Evolutionary conservation across 176 grass and related monocot genomes (phyloP).

Genomic region (Carex myosuroides): DNA sequence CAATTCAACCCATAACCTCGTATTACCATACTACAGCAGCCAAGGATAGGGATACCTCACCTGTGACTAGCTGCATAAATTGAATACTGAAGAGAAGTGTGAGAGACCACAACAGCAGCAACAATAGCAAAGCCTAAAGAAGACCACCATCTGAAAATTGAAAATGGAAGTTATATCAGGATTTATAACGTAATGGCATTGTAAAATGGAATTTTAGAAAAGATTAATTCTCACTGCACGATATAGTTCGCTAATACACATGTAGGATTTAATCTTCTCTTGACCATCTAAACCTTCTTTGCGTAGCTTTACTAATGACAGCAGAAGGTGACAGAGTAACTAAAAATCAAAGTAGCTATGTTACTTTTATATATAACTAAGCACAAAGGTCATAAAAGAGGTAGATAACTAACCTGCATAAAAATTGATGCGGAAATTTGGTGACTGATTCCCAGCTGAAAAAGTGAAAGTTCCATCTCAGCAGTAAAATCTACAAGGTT

Average conservation of each 20-base stretch:
- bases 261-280: conserved; percentile 99
- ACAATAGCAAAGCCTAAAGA: conserved; percentile 81
- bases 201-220: conserved; percentile 23
- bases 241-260: conserved; percentile 81
- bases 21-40: neutral
- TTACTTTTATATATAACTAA: neutral
- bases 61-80: conserved; percentile 86
- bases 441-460: no score
- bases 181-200: neutral
- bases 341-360: conserved; percentile 24
- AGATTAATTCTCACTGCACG: conserved; percentile 51
- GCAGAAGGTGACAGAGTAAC: conserved; percentile 77
- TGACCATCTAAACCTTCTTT: conserved; percentile 95
- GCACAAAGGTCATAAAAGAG: neutral
- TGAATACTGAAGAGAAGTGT: conserved; percentile 86
- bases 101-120: conserved; percentile 68
- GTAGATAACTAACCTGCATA: conserved; percentile 51
- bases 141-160: conserved; percentile 77
- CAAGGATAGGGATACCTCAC: conserved; percentile 25
- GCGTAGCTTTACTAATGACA: conserved; percentile 88
- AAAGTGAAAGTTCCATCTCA: no score
- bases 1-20: neutral
- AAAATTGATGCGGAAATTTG: no score
- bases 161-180: conserved; percentile 32
- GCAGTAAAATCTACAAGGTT: no score